These are phyloP conservation scores for Epichloe bromicola DNA, from an alignment of 2,329 filamentous ascomycete genomes.

Conservation along the genomic window DNA sequence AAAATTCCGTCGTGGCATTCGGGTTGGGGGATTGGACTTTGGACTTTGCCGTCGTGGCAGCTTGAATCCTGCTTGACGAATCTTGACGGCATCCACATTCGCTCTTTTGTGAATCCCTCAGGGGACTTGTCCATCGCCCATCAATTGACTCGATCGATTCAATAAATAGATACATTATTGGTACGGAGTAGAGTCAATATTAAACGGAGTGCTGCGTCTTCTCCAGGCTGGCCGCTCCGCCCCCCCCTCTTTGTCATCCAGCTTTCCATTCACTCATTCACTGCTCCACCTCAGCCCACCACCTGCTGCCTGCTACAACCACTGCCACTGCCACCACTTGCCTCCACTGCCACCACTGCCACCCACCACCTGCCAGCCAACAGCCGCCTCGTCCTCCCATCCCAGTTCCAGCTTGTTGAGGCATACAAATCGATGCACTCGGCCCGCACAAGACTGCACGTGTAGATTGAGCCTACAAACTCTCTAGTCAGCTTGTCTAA, in stretches of 20 bases:
- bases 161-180: too few species aligned
- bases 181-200: too few species aligned
- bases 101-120: too few species aligned
- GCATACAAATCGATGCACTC: background rate
- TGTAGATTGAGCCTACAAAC: background rate
- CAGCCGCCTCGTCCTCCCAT: constrained; percentile 1
- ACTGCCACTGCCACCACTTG: background rate
- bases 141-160: too few species aligned
- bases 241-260: constrained; percentile 3
- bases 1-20: background rate
- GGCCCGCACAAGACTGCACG: background rate
- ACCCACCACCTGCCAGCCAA: background rate
- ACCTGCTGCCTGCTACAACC: background rate
- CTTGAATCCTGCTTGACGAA: too few species aligned
- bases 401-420: background rate
- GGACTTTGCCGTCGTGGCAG: too few species aligned
- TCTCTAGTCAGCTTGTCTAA: background rate
- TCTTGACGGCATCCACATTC: too few species aligned
- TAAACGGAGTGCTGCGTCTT: too few species aligned
- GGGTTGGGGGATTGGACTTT: background rate
- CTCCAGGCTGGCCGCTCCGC: too few species aligned
- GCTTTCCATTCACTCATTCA: background rate
- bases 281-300: constrained; percentile 3
- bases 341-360: background rate
- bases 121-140: too few species aligned